Percentiles rank a stretch among this genome's conserved stretches.
Evolutionary conservation across 116 monocot genomes (phyloP).

Genomic region (Zostera marina): DNA sequence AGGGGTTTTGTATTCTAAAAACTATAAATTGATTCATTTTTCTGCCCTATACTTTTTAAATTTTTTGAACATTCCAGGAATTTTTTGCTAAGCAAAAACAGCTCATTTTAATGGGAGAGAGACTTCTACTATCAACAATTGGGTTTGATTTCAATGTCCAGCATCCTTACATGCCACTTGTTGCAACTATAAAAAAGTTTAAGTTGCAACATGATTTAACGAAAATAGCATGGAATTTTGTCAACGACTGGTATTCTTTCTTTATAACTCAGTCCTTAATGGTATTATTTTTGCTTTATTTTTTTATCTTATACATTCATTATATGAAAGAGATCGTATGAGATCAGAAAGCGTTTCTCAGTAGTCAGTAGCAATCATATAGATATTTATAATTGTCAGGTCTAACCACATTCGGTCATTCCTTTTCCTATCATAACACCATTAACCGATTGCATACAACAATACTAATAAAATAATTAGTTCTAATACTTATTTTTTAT

Average conservation of each 20-base stretch:
- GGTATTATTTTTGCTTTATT: not conserved
- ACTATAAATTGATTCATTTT: not conserved
- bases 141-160: conserved; percentile 17
- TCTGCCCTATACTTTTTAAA: not conserved
- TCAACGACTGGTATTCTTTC: conserved; percentile 19
- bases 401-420: too few species aligned
- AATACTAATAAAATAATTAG: too few species aligned
- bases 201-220: conserved; percentile 8
- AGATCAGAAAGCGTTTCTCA: too few species aligned
- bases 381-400: too few species aligned
- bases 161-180: conserved; percentile 20
- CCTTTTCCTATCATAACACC: too few species aligned
- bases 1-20: too few species aligned
- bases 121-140: conserved; percentile 13
- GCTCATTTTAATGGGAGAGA: conserved; percentile 14
- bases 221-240: conserved; percentile 21
- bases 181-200: conserved; percentile 16
- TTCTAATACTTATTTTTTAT: too few species aligned
- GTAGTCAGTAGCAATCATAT: too few species aligned
- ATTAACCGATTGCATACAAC: too few species aligned
- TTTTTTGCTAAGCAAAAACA: conserved; percentile 18
- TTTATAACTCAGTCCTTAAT: conserved; percentile 10
- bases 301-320: not conserved
- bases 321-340: too few species aligned
- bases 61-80: conserved; percentile 3